Base-by-base conservation (phyloP, 2,329 filamentous ascomycete species). In the Fusarium brevicatenulatum region DNA sequence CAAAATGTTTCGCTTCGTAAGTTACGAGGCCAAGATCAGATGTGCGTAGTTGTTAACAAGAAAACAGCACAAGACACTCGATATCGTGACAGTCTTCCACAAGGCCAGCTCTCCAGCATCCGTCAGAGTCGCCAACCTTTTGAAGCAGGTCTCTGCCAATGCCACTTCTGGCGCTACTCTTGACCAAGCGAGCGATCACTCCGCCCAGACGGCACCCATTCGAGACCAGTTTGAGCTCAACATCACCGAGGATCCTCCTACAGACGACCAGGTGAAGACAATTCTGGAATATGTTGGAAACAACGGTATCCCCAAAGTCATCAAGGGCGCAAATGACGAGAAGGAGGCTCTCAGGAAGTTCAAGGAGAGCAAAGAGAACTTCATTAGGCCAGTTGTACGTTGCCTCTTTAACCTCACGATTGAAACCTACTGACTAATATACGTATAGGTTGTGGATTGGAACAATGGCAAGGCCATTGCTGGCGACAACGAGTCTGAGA, bases 81-180 rank as follows among this genome's bases (percentile, higher is more conserved):
- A 98, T 86, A 93, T 97, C 75, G 90, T 98, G 81, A 98, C 95
- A 70, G 91, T 99, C 86, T 99, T 98, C 88, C 95, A 98, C 89
- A 93, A 93, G 83, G 90, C 95, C 65, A 88, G 87, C 77, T 89
- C 89, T 60, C 89, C 92, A 28, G 87, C 92, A 72, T 98, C 95
- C 7, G 86, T 90, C 56, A 90, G 92, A 68, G 92, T 92, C 37
- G 89, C 92, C 70, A 91, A 89, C 46, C 85, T 97, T 59, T 89
- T 98, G 68, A 97, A 96, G 85, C 91, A 95, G 83, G 88, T 91
- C 37, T 93, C 93, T 32, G 91, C 92, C 53, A 90, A 90, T 53
- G 91, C 93, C 18, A 82, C 89, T 37, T 86, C 91, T 67, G 86
- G 88, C 28, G 90, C 94, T 15, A 94, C 93, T 4, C 86, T 91